These are phyloP conservation scores for Cladophialophora exuberans DNA, from an alignment of 2,329 filamentous ascomycete species.

Conservation along the genomic window DNA sequence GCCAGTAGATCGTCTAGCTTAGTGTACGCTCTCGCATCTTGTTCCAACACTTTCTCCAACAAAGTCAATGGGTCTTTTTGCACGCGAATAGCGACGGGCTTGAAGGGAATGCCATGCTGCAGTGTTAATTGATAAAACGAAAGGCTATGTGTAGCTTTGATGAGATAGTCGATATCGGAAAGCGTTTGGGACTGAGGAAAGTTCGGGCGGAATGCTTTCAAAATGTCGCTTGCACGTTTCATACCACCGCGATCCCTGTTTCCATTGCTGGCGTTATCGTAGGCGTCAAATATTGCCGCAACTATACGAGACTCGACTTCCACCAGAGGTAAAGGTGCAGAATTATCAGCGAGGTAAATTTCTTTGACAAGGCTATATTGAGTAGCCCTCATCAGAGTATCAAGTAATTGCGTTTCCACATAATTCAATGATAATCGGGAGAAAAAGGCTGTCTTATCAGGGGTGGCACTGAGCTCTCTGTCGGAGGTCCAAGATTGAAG, in stretches of 20 bases:
- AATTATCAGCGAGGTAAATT: slow-evolving; percentile 41
- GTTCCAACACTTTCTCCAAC: slow-evolving; percentile 63
- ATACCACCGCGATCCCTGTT: slow-evolving; percentile 65
- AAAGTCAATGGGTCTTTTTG: slow-evolving; percentile 63
- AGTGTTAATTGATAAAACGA: slow-evolving; percentile 68
- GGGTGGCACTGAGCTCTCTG: slow-evolving; percentile 30
- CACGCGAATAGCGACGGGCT: slow-evolving; percentile 68
- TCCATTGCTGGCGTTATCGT: slow-evolving; percentile 69
- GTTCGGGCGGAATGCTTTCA: slow-evolving; percentile 47
- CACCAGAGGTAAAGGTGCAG: slow-evolving; percentile 43
- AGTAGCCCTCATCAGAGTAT: slow-evolving; percentile 54
- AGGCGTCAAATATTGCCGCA: slow-evolving; percentile 57
- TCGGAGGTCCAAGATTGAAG: slow-evolving; percentile 60
- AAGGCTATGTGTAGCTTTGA: slow-evolving; percentile 65
- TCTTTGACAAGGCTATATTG: slow-evolving; percentile 48
- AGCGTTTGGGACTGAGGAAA: slow-evolving; percentile 46
- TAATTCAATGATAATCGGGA: slow-evolving; percentile 35
- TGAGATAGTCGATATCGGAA: slow-evolving; percentile 55
- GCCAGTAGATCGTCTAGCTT: slow-evolving; percentile 65
- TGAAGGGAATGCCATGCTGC: slow-evolving; percentile 67
- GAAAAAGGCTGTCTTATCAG: slow-evolving; percentile 25
- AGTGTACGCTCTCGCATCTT: slow-evolving; percentile 65
- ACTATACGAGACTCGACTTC: slow-evolving; percentile 58
- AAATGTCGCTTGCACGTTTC: slow-evolving; percentile 62
- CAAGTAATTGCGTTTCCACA: slow-evolving; percentile 60